Evolutionary conservation across 176 grass and related monocot genomes (phyloP).

Genomic region (Juncus inflexus): DNA sequence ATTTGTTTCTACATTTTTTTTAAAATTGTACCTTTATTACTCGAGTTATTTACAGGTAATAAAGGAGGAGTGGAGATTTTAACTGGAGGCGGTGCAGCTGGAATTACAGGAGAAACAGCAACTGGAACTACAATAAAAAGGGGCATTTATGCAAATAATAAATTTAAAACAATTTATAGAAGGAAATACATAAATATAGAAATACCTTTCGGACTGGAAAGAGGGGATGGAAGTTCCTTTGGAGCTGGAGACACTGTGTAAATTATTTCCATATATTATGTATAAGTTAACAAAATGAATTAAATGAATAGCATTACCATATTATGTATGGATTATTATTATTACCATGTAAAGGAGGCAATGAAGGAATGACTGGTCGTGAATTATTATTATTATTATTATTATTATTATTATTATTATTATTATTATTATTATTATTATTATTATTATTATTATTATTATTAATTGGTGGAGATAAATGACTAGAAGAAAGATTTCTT

Average conservation of each 20-base stretch:
- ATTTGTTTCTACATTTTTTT: background rate
- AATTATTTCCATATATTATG: background rate
- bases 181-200: slow-evolving; percentile 4
- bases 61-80: background rate
- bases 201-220: slow-evolving; percentile 26
- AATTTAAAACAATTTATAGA: background rate
- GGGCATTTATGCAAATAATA: background rate
- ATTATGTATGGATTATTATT: too few species aligned
- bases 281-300: too few species aligned
- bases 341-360: too few species aligned
- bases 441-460: too few species aligned
- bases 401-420: too few species aligned
- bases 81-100: slow-evolving; percentile 20
- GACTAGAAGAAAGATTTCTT: slow-evolving; percentile 1
- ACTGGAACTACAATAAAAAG: slow-evolving; percentile 32
- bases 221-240: slow-evolving; percentile 17
- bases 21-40: slow-evolving; percentile 8
- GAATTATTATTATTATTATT: too few species aligned
- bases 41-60: slow-evolving; percentile 1
- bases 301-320: too few species aligned
- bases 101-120: slow-evolving; percentile 29
- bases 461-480: slow-evolving; percentile 24
- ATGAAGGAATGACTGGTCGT: too few species aligned
- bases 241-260: slow-evolving; percentile 33
- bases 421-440: too few species aligned